These are phyloP conservation scores for Zangia roseola DNA, from an alignment of 768 basidiomycete species.

Conservation along the genomic window DNA sequence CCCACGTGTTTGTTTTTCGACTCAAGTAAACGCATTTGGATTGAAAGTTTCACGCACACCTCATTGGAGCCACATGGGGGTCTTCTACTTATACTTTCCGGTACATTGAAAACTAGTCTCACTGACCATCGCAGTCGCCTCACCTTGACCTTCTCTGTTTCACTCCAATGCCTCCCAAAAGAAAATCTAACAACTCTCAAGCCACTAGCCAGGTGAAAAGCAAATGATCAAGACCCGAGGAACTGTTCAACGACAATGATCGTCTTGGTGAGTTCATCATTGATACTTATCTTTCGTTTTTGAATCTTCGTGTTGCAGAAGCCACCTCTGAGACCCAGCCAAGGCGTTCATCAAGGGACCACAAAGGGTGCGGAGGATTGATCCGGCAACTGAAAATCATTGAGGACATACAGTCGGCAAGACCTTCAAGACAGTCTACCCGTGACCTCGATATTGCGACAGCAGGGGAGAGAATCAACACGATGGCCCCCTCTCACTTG, in stretches of 20 bases:
- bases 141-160: too few relatives aligned
- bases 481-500: neutral
- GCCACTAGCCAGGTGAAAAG: neutral
- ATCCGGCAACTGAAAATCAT: neutral
- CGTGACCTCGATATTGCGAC: neutral
- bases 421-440: neutral
- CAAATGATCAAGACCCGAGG: neutral
- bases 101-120: too few relatives aligned
- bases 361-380: neutral
- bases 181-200: too few relatives aligned
- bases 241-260: neutral
- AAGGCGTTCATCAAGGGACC: neutral
- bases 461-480: neutral
- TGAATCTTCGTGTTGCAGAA: too few relatives aligned
- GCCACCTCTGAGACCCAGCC: neutral
- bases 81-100: too few relatives aligned
- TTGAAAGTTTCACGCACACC: too few relatives aligned
- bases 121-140: too few relatives aligned
- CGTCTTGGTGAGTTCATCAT: neutral
- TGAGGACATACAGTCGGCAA: neutral
- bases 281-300: too few relatives aligned
- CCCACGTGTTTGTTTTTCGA: too few relatives aligned
- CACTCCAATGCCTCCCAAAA: too few relatives aligned
- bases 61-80: too few relatives aligned
- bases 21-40: too few relatives aligned